These are phyloP conservation scores for Chrysochromulina parva DNA, from an alignment of 78 protist genomes.

Conservation along the genomic window DNA sequence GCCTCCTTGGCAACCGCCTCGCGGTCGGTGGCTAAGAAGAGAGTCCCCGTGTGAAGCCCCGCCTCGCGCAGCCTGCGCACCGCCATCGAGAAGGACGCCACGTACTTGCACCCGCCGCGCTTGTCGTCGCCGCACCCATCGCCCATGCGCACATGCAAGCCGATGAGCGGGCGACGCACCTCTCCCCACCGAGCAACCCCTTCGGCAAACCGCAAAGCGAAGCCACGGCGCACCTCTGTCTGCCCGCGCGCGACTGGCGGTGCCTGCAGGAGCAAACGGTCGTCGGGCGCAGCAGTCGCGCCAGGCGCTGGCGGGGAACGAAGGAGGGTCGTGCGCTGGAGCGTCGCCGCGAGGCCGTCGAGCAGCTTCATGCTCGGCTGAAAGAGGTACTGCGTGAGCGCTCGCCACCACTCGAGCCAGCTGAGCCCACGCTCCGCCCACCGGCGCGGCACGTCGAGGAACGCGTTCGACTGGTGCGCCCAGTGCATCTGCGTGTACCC, in stretches of 20 bases:
- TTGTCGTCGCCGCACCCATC: background rate
- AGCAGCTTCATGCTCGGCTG: background rate
- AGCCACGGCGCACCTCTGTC: background rate
- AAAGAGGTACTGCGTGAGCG: background rate
- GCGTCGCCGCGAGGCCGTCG: background rate
- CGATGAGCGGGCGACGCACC: slow-evolving; percentile 17
- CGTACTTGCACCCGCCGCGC: slow-evolving; percentile 20
- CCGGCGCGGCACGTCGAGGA: background rate
- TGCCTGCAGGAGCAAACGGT: background rate
- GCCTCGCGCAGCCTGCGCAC: background rate
- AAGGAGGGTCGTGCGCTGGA: background rate
- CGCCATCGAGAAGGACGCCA: background rate
- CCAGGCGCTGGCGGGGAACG: background rate
- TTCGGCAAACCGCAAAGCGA: background rate
- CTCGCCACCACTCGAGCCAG: background rate
- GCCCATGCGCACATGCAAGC: background rate
- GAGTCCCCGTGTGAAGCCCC: background rate
- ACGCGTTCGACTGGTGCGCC: background rate
- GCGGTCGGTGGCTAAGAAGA: background rate
- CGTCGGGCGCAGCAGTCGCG: background rate
- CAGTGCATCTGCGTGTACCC: background rate
- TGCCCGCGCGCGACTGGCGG: background rate
- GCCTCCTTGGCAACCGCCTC: background rate
- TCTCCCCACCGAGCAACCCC: background rate
- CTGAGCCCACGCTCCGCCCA: background rate